Conservation (phyloP, 768 basidiomycete species). For the Clavaria fumosa region DNA sequence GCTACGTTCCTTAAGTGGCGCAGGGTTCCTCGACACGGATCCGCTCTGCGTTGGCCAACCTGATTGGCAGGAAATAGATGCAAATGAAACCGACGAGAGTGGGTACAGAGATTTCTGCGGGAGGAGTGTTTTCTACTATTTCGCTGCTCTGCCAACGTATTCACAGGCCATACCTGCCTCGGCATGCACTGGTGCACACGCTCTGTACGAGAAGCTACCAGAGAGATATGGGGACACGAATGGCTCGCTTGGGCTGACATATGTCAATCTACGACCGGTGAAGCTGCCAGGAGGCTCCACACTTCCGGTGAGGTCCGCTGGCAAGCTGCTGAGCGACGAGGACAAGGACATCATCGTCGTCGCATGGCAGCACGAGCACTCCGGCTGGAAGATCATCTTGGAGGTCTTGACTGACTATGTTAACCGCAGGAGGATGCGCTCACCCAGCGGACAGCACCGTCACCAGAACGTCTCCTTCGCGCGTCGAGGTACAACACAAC, state of each 20-base stretch:
- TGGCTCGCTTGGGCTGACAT: conserved; percentile 35
- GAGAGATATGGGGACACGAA: conserved; percentile 41
- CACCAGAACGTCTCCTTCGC: conserved; percentile 43
- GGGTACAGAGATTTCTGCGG: conserved; percentile 46
- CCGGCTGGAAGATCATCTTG: conserved; percentile 76
- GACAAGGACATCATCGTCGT: conserved; percentile 55
- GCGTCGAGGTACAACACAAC: conserved; percentile 23
- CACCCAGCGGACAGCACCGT: conserved; percentile 22
- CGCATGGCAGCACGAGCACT: conserved; percentile 68
- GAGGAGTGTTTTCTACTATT: conserved; percentile 59
- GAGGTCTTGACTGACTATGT: conserved; percentile 70
- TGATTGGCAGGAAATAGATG: too few relatives aligned
- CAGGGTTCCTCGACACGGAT: conserved; percentile 65
- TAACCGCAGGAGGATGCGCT: conserved; percentile 34
- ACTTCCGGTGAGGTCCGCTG: conserved; percentile 50
- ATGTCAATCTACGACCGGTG: conserved; percentile 50
- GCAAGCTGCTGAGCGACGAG: conserved; percentile 59
- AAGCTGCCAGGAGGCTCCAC: conserved; percentile 63
- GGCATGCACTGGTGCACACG: conserved; percentile 49
- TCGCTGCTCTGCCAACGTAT: conserved; percentile 55
- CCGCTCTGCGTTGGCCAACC: conserved; percentile 40
- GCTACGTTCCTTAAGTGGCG: conserved; percentile 61
- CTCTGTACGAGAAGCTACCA: conserved; percentile 54
- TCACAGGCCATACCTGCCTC: conserved; percentile 56
- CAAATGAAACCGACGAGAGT: conserved; percentile 22